phyloP scores from a whole-genome alignment of 495 filamentous ascomycete species.

The Trichodelitschia bisporula region DNA sequence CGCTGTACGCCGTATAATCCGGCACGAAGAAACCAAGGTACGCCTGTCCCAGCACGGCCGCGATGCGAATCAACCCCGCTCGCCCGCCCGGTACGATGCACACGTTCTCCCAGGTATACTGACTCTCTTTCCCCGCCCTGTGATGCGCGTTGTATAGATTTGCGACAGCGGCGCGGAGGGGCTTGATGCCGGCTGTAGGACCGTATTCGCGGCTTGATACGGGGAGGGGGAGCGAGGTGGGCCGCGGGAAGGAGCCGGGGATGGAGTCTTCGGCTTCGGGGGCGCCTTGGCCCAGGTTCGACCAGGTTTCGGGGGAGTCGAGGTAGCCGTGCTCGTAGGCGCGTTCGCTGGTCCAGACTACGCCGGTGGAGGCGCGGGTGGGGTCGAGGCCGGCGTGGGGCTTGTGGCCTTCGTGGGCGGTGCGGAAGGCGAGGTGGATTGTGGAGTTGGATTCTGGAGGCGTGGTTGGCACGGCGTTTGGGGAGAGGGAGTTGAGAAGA shows the following conservation, averaged over 20 bases:
- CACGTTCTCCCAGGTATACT: conserved; percentile 99
- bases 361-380: conserved; percentile 33
- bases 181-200: conserved; percentile 81
- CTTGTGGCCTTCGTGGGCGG: conserved; percentile 67
- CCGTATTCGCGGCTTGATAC: conserved; percentile 68
- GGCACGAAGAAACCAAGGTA: conserved; percentile 35
- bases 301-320: conserved; percentile 65
- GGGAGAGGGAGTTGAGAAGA: too few species aligned
- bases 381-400: conserved; percentile 79
- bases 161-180: conserved; percentile 71
- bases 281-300: conserved; percentile 85
- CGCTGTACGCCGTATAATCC: conserved; percentile 59
- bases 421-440: conserved; percentile 66
- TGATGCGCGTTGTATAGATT: conserved; percentile 84
- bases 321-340: conserved; percentile 25
- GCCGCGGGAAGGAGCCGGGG: conserved; percentile 69
- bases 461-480: too few species aligned
- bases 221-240: conserved; percentile 52
- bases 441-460: conserved; percentile 51
- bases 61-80: conserved; percentile 81
- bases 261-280: conserved; percentile 90
- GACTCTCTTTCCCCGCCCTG: conserved; percentile 59
- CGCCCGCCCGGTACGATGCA: conserved; percentile 87
- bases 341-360: conserved; percentile 18
- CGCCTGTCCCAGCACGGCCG: conserved; percentile 76